phyloP scores from a whole-genome alignment of 306 rosid genomes.

The Castanea crenata region DNA sequence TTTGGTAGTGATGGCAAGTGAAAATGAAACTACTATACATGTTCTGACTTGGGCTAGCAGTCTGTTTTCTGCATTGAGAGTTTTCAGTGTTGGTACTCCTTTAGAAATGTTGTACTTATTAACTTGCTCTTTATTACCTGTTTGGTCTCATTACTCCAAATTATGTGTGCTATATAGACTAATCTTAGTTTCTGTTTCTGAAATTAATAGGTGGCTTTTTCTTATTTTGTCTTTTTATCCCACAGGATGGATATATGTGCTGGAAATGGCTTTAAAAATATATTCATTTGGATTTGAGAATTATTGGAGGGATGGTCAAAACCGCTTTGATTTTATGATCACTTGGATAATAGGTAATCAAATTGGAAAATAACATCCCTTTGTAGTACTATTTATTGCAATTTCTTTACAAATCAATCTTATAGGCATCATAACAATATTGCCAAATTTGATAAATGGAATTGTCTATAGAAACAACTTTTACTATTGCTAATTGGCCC shows the following conservation, averaged over 20 bases:
- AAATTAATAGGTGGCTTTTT: conserved; percentile 24
- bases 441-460: neutral
- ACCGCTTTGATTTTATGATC: conserved; percentile 83
- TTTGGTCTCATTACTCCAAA: conserved; percentile 12
- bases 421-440: neutral
- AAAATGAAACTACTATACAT: neutral
- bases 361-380: conserved; percentile 6
- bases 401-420: neutral
- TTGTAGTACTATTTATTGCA: neutral
- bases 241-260: conserved; percentile 89
- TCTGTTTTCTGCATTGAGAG: neutral
- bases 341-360: conserved; percentile 78
- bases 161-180: neutral
- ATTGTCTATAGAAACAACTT: neutral
- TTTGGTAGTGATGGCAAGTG: neutral
- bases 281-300: conserved; percentile 82
- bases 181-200: neutral
- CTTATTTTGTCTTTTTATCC: neutral
- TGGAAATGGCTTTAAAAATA: conserved; percentile 85
- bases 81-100: neutral
- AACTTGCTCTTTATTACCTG: conserved; percentile 4
- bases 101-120: conserved; percentile 1
- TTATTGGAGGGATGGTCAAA: conserved; percentile 97
- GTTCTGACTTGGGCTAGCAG: neutral
- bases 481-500: neutral